Base-by-base conservation (phyloP, 495 filamentous ascomycete genomes). In the Podospora anserina region DNA sequence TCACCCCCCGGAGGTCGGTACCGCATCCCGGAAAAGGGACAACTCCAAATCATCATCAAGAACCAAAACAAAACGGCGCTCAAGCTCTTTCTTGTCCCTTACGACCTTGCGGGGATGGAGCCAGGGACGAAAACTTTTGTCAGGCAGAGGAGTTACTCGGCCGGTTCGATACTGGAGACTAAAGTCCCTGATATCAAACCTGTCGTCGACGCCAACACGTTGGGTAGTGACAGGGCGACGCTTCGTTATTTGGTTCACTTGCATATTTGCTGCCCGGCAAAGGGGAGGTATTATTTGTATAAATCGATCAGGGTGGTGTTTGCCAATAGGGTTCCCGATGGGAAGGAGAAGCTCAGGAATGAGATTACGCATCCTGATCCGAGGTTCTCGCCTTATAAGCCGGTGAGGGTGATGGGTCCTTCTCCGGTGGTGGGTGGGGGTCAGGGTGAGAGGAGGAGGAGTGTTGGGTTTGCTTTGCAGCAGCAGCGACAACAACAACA, bases 11-110 rank as follows among this genome's bases (percentile, higher is more conserved):
- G 92, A 30, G 94, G 95, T 15, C 91, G 90, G 72, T 99, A 98
- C 75, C 89, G 96, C 64, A 97, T 99, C 60, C 96, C 95, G 0
- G 91, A 97, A 75, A 91, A 93, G 73, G 95, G 95, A 0, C 95
- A 98, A 75, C 82, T 99, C 28, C 95, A 99, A 77, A 96, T 99
- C 70, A 90, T 99, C 61, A 95, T 97, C 78, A 96, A 96, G 75
- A 97, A 97, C 71, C 93, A 92, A 13, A 93, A 97, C 82, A 97
- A 97, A 76, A 97, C 93, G 4, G 94, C 94, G 4, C 92, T 97
- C 63, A 97, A 97, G 77, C 80, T 97, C 18, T 99, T 97, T 71
- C 85, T 98, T 16, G 88, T 99, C 27, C 95, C 96, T 0, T 99
- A 99, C 74, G 94, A 97, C 77, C 84, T 99, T 7, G 84, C 87